phyloP scores from a whole-genome alignment of 768 basidiomycete genomes.

The Russula griseocarnosa region DNA sequence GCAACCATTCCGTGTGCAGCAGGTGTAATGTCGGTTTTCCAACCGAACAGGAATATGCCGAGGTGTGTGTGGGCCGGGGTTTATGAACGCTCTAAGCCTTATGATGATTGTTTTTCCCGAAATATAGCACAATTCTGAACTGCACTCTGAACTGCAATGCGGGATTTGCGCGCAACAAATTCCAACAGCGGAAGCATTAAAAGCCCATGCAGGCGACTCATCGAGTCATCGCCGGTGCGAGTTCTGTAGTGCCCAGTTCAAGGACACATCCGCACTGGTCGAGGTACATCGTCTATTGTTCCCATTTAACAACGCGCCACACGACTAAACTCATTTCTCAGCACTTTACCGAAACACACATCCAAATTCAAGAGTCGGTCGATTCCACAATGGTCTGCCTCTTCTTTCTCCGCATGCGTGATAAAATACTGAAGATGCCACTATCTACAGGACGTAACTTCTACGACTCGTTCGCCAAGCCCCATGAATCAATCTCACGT shows the following conservation, averaged over 20 bases:
- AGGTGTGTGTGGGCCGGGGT: slow-evolving; percentile 12
- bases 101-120: neutral
- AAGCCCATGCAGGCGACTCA: slow-evolving; percentile 5
- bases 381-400: slow-evolving; percentile 4
- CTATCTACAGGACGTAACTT: slow-evolving; percentile 1
- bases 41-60: slow-evolving; percentile 10
- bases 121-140: slow-evolving; percentile 20
- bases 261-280: slow-evolving; percentile 22
- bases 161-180: slow-evolving; percentile 19
- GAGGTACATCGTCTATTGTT: slow-evolving; percentile 18
- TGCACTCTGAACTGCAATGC: slow-evolving; percentile 21
- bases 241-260: slow-evolving; percentile 25
- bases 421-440: neutral
- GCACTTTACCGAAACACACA: slow-evolving; percentile 22
- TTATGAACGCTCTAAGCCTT: neutral
- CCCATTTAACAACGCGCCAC: neutral
- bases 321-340: slow-evolving; percentile 5
- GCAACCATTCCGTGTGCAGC: slow-evolving; percentile 19
- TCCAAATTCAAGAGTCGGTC: slow-evolving; percentile 12
- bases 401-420: neutral
- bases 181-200: slow-evolving; percentile 15
- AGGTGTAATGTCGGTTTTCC: slow-evolving; percentile 22
- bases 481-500: slow-evolving; percentile 4
- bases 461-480: slow-evolving; percentile 4
- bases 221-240: slow-evolving; percentile 24